A percentile compares a stretch with the other conserved stretches of the same genome.
Conservation (phyloP, 164 flowering plant species). For the Nelumbo lutea region DNA sequence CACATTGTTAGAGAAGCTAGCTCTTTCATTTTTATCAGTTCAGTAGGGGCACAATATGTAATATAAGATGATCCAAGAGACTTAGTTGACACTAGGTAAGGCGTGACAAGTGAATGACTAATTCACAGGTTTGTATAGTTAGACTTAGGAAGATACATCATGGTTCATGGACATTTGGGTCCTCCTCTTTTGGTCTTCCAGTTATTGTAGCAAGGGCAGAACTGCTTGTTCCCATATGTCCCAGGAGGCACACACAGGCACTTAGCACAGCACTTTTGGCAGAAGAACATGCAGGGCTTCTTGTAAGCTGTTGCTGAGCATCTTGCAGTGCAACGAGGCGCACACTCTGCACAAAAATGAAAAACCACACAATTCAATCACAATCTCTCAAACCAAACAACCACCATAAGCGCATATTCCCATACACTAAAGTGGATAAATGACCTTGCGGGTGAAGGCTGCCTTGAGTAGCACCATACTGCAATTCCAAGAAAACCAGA, state of each 20-base stretch:
- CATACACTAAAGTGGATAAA: not conserved
- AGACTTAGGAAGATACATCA: too few relatives aligned
- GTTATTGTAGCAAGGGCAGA: slow-evolving; percentile 18
- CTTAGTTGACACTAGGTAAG: too few relatives aligned
- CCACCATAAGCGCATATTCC: not conserved
- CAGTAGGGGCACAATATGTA: too few relatives aligned
- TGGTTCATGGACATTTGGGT: slow-evolving; percentile 15
- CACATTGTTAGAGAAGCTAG: too few relatives aligned
- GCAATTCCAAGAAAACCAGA: not conserved
- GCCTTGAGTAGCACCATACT: slow-evolving; percentile 25
- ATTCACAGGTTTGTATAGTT: too few relatives aligned
- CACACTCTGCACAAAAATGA: slow-evolving; percentile 10
- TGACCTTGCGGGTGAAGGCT: slow-evolving; percentile 30
- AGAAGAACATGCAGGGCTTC: slow-evolving; percentile 6
- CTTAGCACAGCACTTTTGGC: slow-evolving; percentile 19
- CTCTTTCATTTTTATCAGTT: too few relatives aligned
- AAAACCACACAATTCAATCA: too few relatives aligned
- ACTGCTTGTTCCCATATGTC: slow-evolving; percentile 19
- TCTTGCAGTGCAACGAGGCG: slow-evolving; percentile 13
- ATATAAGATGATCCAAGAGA: too few relatives aligned
- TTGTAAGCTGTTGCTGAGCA: slow-evolving; percentile 16
- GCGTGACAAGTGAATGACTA: too few relatives aligned
- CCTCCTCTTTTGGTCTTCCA: slow-evolving; percentile 24
- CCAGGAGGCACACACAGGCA: slow-evolving; percentile 20
- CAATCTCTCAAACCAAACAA: not conserved